phyloP scores from a whole-genome alignment of 306 rosid genomes.

The Gynostemma pentaphyllum region DNA sequence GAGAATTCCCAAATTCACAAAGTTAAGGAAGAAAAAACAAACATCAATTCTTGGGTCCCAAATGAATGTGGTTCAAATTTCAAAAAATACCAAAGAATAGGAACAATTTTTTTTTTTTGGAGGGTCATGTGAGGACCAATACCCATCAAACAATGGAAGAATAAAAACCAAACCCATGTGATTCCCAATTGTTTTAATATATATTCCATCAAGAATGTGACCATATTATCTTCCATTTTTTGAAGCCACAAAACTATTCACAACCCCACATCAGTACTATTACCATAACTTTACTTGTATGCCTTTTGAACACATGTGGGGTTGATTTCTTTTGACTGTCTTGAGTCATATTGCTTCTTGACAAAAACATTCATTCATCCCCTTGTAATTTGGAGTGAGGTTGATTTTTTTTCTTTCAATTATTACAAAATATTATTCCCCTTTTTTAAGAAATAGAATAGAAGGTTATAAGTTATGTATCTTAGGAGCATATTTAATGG shows the following conservation, averaged over 20 bases:
- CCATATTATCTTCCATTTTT: conserved; percentile 3
- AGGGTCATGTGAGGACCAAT: conserved; percentile 7
- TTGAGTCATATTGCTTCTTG: conserved; percentile 1
- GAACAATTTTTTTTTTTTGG: background rate
- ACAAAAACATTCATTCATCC: background rate
- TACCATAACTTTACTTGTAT: background rate
- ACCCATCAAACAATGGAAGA: conserved; percentile 1
- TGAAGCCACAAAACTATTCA: conserved; percentile 9
- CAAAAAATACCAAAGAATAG: conserved; percentile 7
- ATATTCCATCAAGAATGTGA: conserved; percentile 11
- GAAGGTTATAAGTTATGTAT: too few relatives aligned
- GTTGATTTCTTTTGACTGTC: background rate
- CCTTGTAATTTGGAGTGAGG: too few relatives aligned
- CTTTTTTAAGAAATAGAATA: too few relatives aligned
- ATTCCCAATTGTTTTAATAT: conserved; percentile 9
- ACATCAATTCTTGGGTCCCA: conserved; percentile 7
- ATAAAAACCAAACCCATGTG: conserved; percentile 10
- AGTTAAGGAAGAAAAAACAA: background rate
- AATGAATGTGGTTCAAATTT: conserved; percentile 8
- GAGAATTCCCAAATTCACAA: background rate
- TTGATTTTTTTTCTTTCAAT: too few relatives aligned
- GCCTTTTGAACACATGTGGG: conserved; percentile 8
- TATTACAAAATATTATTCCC: too few relatives aligned
- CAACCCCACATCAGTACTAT: conserved; percentile 5
- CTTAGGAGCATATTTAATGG: too few relatives aligned